Evolutionary conservation across 2,329 filamentous ascomycete genomes (phyloP), one percentile per base, ranked within the genome.

Genomic region (Calonectria crousiana): DNA sequence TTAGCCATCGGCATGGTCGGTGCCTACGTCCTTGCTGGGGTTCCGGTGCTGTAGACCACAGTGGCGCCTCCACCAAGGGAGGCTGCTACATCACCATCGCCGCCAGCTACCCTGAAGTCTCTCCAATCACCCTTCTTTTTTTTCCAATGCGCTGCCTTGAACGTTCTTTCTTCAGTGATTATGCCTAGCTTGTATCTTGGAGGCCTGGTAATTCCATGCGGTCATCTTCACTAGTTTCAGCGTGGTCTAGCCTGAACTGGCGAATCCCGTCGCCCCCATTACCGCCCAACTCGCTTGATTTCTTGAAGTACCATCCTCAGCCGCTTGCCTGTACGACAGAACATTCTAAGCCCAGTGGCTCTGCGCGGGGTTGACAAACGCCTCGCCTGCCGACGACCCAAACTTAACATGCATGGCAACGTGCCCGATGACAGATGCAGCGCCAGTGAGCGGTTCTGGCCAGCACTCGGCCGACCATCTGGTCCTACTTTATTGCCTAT

Each of bases 51-150:
- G 32, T 28, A 44, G 36, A 11, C 41, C 53, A 28, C 20, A 38
- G n/a, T 14, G 28, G 26, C 32, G 23, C 58, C 53, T 36, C 41
- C 23, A 20, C 52, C 16, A 28, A 44, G 28, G 47, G 49, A 34
- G 52, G 32, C 23, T 44, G 36, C 18, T 56, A 36, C 71, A 65
- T 64, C 47, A 53, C 36, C 34, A 52, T 56, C 47, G 18, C n/a
- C 34, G 34, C 38, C 67, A 32, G 18, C 58, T 73, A 73, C 71
- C 71, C 71, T 73, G 23, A 69, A 73, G 58, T 52, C 44, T 11
- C 51, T 28, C 49, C 41, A 38, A 36, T 34, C 32, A 4, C 20
- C 36, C 53, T 13, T 28, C 2, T 23, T 28, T 34, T 28, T 36
- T 36, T 20, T 62, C 18, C 34, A 41, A 41, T 62, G 23, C 6